These are phyloP conservation scores for Cercophora newfieldiana DNA, from an alignment of 495 filamentous ascomycete genomes.

Conservation along the genomic window DNA sequence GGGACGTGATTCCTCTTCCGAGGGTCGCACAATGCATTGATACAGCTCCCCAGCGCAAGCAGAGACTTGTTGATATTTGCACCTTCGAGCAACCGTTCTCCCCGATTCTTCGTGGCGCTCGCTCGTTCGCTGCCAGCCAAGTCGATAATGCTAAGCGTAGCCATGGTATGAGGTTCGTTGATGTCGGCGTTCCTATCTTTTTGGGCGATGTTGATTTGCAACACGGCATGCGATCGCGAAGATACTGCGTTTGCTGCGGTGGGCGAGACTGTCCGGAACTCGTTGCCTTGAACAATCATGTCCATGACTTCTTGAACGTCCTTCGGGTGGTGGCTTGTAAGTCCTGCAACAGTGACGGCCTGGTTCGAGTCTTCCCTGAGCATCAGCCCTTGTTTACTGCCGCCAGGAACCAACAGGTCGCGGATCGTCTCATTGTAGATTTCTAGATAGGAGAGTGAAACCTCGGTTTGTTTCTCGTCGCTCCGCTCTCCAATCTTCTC, in stretches of 20 bases:
- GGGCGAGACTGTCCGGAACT: slow-evolving; percentile 91
- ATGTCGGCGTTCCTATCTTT: slow-evolving; percentile 92
- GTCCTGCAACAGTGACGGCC: slow-evolving; percentile 85
- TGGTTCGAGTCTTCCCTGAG: slow-evolving; percentile 94
- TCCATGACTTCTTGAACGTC: slow-evolving; percentile 95
- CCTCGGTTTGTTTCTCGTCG: slow-evolving; percentile 82
- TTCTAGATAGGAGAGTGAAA: slow-evolving; percentile 94
- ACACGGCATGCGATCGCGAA: slow-evolving; percentile 95
- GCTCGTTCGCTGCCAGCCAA: slow-evolving; percentile 94
- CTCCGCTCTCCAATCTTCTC: slow-evolving; percentile 86
- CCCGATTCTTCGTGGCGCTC: slow-evolving; percentile 94
- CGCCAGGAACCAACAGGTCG: slow-evolving; percentile 84
- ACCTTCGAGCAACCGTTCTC: slow-evolving; percentile 86
- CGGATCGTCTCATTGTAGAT: slow-evolving; percentile 99
- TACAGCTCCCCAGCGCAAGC: slow-evolving; percentile 92
- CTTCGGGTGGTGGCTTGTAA: slow-evolving; percentile 86
- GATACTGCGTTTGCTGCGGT: slow-evolving; percentile 98
- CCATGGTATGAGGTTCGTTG: slow-evolving; percentile 96
- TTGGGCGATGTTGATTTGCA: slow-evolving; percentile 94
- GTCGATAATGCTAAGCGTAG: slow-evolving; percentile 97
- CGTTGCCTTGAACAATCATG: slow-evolving; percentile 95
- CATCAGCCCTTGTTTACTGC: slow-evolving; percentile 85
- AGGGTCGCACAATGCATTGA: slow-evolving; percentile 96
- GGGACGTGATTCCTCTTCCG: slow-evolving; percentile 92
- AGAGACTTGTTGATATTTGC: slow-evolving; percentile 99